Evolutionary conservation across 2,329 filamentous ascomycete genomes (phyloP).

Genomic region (Aureobasidium lini): DNA sequence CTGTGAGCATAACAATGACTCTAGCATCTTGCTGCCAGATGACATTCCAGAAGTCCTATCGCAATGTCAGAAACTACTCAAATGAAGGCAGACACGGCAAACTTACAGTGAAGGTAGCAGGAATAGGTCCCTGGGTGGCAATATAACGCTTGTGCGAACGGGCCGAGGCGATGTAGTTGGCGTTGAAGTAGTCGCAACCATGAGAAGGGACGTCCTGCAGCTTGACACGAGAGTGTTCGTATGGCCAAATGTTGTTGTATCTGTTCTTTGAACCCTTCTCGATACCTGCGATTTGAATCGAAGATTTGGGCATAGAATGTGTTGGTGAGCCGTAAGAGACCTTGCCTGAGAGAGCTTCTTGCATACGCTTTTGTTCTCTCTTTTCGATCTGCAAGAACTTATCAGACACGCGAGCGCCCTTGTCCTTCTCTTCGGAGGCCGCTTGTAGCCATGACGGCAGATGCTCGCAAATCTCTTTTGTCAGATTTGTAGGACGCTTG

Average conservation of each 20-base stretch:
- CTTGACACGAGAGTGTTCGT: constrained; percentile 84
- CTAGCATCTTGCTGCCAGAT: constrained; percentile 95
- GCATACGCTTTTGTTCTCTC: constrained; percentile 86
- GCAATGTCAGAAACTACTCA: neutral
- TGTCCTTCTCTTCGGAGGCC: constrained; percentile 58
- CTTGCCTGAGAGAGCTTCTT: constrained; percentile 60
- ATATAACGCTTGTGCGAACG: constrained; percentile 90
- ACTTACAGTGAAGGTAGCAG: constrained; percentile 80
- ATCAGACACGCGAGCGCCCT: constrained; percentile 72
- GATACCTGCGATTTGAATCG: constrained; percentile 75
- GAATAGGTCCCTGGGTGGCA: constrained; percentile 87
- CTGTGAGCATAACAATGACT: constrained; percentile 93
- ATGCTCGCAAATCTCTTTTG: constrained; percentile 38
- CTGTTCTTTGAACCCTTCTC: constrained; percentile 94
- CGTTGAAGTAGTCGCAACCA: constrained; percentile 90
- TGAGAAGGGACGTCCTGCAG: constrained; percentile 60
- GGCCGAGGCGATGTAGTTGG: constrained; percentile 72
- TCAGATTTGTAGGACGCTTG: constrained; percentile 49
- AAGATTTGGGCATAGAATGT: constrained; percentile 21
- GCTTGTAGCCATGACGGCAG: constrained; percentile 72
- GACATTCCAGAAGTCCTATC: constrained; percentile 92
- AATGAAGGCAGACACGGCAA: neutral
- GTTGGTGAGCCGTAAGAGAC: constrained; percentile 48
- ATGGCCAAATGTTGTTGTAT: constrained; percentile 96
- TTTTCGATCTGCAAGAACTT: constrained; percentile 80